A percentile compares a stretch with the other conserved stretches of the same genome.
phyloP scores from a whole-genome alignment of 2,329 filamentous ascomycete genomes.

The Pyricularia grisea region DNA sequence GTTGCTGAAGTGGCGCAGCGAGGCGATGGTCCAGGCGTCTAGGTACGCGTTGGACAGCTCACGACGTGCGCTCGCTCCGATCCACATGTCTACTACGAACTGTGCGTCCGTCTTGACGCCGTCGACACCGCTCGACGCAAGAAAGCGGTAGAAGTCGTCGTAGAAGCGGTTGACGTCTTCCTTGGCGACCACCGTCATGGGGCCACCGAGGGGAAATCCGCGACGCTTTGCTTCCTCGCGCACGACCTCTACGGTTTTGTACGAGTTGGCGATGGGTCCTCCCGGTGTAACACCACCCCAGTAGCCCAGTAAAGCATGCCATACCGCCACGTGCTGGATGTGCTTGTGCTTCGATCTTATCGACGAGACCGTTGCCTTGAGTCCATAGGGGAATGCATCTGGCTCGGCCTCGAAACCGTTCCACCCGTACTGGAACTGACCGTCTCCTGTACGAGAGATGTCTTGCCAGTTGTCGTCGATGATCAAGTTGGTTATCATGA shows the following conservation, averaged over 20 bases:
- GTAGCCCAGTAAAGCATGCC: constrained; percentile 83
- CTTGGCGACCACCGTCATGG: constrained; percentile 63
- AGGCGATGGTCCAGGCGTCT: constrained; percentile 75
- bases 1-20: constrained; percentile 67
- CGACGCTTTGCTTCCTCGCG: constrained; percentile 36
- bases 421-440: constrained; percentile 57
- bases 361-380: constrained; percentile 59
- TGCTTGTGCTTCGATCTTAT: constrained; percentile 62
- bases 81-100: constrained; percentile 73
- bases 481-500: constrained; percentile 77
- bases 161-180: constrained; percentile 72
- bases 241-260: constrained; percentile 60
- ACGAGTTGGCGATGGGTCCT: constrained; percentile 65
- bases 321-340: constrained; percentile 80
- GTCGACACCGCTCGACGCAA: constrained; percentile 65
- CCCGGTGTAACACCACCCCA: constrained; percentile 80
- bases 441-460: constrained; percentile 43
- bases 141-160: constrained; percentile 82
- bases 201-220: constrained; percentile 45
- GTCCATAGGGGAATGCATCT: constrained; percentile 67
- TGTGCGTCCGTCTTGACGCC: constrained; percentile 91
- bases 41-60: constrained; percentile 68
- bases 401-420: constrained; percentile 78
- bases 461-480: constrained; percentile 98
- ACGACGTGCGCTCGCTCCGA: constrained; percentile 58